These are phyloP conservation scores for Pythium sukuiense DNA, from an alignment of 352 stramenopile genomes.

Conservation along the genomic window DNA sequence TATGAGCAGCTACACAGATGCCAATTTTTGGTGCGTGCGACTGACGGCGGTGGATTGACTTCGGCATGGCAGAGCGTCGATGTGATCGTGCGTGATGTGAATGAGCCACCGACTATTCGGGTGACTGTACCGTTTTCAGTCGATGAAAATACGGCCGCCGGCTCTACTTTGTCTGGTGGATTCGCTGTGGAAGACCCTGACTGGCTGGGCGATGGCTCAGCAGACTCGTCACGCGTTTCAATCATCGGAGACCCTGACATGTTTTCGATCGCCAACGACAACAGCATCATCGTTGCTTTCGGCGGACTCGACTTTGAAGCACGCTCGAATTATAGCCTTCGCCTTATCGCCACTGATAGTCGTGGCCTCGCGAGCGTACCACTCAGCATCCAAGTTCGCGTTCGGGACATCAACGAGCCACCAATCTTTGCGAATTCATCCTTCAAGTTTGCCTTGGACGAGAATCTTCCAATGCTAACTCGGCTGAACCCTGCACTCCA, in stretches of 20 bases:
- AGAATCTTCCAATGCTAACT: conserved; percentile 30
- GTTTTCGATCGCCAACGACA: conserved; percentile 11
- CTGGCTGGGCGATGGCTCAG: conserved; percentile 13
- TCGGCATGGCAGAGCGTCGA: conserved; percentile 25
- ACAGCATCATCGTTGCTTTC: background rate
- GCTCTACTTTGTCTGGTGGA: conserved; percentile 11
- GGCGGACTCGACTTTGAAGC: conserved; percentile 24
- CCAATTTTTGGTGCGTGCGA: conserved; percentile 16
- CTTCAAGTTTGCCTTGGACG: conserved; percentile 24
- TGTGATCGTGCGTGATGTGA: conserved; percentile 29
- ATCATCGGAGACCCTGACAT: background rate
- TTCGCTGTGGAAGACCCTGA: conserved; percentile 27
- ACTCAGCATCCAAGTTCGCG: conserved; percentile 21
- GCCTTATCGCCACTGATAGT: conserved; percentile 22
- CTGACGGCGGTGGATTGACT: conserved; percentile 21
- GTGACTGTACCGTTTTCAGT: conserved; percentile 10
- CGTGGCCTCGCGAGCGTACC: conserved; percentile 16
- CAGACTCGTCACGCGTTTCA: conserved; percentile 4
- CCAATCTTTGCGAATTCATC: conserved; percentile 18
- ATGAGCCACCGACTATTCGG: conserved; percentile 24
- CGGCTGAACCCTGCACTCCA: conserved; percentile 16
- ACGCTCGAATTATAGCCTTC: conserved; percentile 13
- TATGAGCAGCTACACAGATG: conserved; percentile 27
- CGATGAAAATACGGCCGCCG: conserved; percentile 22
- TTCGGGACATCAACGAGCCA: conserved; percentile 38